phyloP scores from a whole-genome alignment of 208 protist genomes.

The Crithidia fasciculata region DNA sequence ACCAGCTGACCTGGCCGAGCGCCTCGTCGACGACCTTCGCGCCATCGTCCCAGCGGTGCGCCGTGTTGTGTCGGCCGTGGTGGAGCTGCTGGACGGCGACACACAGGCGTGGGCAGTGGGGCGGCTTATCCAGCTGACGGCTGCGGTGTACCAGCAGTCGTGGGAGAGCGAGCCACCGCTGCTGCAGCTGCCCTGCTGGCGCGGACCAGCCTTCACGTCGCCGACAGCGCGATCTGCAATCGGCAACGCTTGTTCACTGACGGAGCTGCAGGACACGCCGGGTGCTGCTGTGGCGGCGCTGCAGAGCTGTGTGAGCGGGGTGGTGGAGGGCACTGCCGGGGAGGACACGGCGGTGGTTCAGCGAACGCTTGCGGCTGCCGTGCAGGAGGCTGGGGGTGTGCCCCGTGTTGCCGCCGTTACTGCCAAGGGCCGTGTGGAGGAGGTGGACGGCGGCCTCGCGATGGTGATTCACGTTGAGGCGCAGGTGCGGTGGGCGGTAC shows the following conservation, averaged over 20 bases:
- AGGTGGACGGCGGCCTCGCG: slow-evolving; percentile 39
- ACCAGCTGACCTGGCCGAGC: slow-evolving; percentile 41
- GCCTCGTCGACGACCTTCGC: slow-evolving; percentile 50
- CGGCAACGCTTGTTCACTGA: slow-evolving; percentile 16
- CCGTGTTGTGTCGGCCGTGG: slow-evolving; percentile 48
- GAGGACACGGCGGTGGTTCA: slow-evolving; percentile 2
- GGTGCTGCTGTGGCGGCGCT: slow-evolving; percentile 15
- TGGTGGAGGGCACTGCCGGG: slow-evolving; percentile 1
- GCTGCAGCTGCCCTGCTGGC: slow-evolving; percentile 59
- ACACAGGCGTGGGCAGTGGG: slow-evolving; percentile 36
- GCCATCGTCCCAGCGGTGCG: slow-evolving; percentile 58
- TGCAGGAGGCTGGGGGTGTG: slow-evolving; percentile 39
- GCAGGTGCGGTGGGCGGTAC: slow-evolving; percentile 37
- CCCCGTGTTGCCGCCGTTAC: slow-evolving; percentile 40
- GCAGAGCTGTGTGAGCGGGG: slow-evolving; percentile 2
- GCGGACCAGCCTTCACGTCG: slow-evolving; percentile 2
- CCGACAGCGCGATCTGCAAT: slow-evolving; percentile 6
- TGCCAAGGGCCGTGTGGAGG: slow-evolving; percentile 45
- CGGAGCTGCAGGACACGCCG: slow-evolving; percentile 24
- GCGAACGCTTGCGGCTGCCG: slow-evolving; percentile 13
- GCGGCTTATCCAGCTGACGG: slow-evolving; percentile 65
- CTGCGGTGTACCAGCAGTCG: slow-evolving; percentile 58
- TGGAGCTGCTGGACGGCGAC: slow-evolving; percentile 65
- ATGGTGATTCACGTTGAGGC: slow-evolving; percentile 53
- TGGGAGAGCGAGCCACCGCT: slow-evolving; percentile 62